Conservation (phyloP, 139 green algal species). For the Chloropicon primus region DNA sequence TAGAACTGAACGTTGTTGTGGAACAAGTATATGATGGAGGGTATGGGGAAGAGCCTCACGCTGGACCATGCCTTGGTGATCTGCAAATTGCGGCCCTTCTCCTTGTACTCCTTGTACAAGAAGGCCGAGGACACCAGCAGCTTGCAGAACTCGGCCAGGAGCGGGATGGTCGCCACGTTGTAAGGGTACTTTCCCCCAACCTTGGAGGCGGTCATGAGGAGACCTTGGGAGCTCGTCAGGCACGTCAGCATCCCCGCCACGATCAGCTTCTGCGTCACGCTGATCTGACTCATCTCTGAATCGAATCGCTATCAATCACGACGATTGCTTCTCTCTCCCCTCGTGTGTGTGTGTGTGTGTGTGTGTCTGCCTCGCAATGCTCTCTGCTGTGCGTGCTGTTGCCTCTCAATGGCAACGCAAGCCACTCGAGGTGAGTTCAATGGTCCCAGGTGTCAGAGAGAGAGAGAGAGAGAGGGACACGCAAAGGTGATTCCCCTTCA, state of each 20-base stretch:
- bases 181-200: conserved; percentile 28
- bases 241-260: neutral
- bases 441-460: too few species aligned
- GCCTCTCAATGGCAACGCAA: too few species aligned
- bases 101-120: conserved; percentile 11
- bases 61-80: conserved; percentile 16
- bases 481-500: too few species aligned
- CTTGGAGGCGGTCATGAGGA: conserved; percentile 33
- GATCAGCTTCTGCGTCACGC: neutral
- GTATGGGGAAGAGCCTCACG: conserved; percentile 32
- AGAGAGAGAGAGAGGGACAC: too few species aligned
- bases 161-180: conserved; percentile 41
- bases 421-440: too few species aligned
- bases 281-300: neutral
- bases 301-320: too few species aligned
- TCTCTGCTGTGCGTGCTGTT: too few species aligned
- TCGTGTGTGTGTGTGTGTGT: too few species aligned
- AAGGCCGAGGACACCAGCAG: conserved; percentile 22
- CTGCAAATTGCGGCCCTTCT: conserved; percentile 5
- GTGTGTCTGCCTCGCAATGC: too few species aligned
- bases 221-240: conserved; percentile 8
- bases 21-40: conserved; percentile 47
- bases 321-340: too few species aligned
- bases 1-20: conserved; percentile 55
- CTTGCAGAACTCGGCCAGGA: conserved; percentile 41